A percentile compares a stretch with the other conserved stretches of the same genome.
phyloP scores from a whole-genome alignment of 2,329 filamentous ascomycete species.

The Sporothrix dimorphospora region DNA sequence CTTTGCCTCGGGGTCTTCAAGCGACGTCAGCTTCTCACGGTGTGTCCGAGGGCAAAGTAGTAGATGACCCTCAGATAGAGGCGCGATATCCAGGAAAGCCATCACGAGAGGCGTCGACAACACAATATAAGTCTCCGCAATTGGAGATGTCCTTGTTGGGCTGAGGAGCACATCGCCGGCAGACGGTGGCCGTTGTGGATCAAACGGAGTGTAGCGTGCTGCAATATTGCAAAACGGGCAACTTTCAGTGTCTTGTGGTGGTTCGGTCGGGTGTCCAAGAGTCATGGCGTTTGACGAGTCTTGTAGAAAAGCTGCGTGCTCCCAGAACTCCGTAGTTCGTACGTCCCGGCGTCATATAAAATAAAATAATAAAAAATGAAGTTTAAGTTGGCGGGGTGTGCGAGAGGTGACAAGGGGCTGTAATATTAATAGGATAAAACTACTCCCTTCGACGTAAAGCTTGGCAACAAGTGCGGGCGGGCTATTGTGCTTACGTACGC shows the following conservation, averaged over 20 bases:
- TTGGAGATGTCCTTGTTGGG: conserved; percentile 44
- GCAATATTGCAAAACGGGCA: conserved; percentile 69
- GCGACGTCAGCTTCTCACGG: conserved; percentile 74
- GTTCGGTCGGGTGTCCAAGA: neutral
- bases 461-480: too few species aligned
- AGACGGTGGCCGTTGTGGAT: conserved; percentile 49
- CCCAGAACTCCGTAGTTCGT: too few species aligned
- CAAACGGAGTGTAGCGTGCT: conserved; percentile 51
- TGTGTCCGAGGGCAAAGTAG: conserved; percentile 80
- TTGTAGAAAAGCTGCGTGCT: neutral
- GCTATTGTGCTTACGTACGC: too few species aligned
- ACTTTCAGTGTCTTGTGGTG: conserved; percentile 34
- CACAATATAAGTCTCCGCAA: conserved; percentile 63
- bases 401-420: too few species aligned
- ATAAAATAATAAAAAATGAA: too few species aligned
- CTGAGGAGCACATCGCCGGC: conserved; percentile 42
- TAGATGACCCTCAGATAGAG: conserved; percentile 80
- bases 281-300: conserved; percentile 6
- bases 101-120: conserved; percentile 77
- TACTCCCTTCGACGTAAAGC: too few species aligned
- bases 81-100: conserved; percentile 92
- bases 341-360: too few species aligned
- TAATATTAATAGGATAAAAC: too few species aligned
- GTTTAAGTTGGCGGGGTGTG: too few species aligned
- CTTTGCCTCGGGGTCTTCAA: conserved; percentile 63